A percentile compares a stretch with the other conserved stretches of the same genome.
Evolutionary conservation across 768 basidiomycete species (phyloP).

Genomic region (Ramaria sp.): DNA sequence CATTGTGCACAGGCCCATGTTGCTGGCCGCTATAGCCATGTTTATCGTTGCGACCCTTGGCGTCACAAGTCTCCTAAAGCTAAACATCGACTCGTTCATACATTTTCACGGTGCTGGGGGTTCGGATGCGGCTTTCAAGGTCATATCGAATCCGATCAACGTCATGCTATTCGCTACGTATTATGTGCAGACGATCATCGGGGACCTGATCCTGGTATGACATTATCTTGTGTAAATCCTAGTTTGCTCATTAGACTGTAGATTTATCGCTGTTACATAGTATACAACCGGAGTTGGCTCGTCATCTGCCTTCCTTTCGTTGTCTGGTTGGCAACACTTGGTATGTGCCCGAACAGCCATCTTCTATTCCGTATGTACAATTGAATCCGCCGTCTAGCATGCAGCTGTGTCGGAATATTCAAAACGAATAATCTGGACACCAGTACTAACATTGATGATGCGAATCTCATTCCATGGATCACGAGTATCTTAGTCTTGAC

Average conservation of each 20-base stretch:
- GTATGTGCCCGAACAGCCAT: conserved; percentile 11
- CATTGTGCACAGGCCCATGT: conserved; percentile 25
- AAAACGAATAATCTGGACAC: conserved; percentile 18
- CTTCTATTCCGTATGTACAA: neutral
- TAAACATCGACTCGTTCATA: conserved; percentile 34
- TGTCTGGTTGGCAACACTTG: conserved; percentile 29
- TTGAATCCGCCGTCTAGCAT: neutral
- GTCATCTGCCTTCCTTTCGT: conserved; percentile 21
- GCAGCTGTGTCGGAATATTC: neutral
- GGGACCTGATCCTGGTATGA: conserved; percentile 30
- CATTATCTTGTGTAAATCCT: neutral
- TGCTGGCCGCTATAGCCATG: conserved; percentile 28
- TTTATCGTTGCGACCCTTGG: conserved; percentile 31
- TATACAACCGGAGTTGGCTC: conserved; percentile 24
- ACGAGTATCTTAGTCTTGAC: conserved; percentile 28
- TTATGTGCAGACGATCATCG: conserved; percentile 32
- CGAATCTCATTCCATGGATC: conserved; percentile 25
- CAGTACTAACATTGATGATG: conserved; percentile 20
- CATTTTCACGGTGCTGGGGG: conserved; percentile 22
- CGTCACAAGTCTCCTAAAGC: conserved; percentile 30
- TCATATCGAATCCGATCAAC: conserved; percentile 29
- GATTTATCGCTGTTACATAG: conserved; percentile 30
- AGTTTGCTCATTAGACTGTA: conserved; percentile 6
- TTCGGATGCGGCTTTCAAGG: conserved; percentile 19
- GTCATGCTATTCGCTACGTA: conserved; percentile 33